phyloP scores from a whole-genome alignment of 352 stramenopile genomes.

The Pythium phragmiticola region DNA sequence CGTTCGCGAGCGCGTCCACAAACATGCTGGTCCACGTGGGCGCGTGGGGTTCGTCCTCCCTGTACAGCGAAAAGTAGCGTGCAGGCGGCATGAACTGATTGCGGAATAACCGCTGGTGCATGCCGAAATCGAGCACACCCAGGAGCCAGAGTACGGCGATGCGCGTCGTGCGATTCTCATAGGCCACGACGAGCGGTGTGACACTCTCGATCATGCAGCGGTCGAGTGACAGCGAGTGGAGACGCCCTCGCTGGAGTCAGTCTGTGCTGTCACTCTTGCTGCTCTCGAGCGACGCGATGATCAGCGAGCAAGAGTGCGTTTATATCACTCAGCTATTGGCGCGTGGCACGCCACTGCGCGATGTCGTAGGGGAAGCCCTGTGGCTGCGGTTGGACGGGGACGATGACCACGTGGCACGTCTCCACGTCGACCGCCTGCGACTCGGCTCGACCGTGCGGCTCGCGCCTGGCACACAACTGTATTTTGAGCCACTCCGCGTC shows the following conservation, averaged over 20 bases:
- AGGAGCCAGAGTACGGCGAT: background rate
- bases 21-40: background rate
- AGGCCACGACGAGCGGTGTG: background rate
- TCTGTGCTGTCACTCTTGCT: background rate
- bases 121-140: background rate
- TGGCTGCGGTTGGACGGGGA: background rate
- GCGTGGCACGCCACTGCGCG: conserved; percentile 4
- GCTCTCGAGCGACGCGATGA: background rate
- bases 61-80: no score
- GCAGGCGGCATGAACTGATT: no score
- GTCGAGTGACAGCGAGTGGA: background rate
- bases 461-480: background rate
- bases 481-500: conserved; percentile 1
- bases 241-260: background rate
- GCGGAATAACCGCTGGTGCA: background rate
- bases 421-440: background rate
- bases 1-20: background rate
- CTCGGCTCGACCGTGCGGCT: background rate
- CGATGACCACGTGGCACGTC: background rate
- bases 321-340: background rate
- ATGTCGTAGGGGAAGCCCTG: conserved; percentile 3
- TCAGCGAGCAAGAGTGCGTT: background rate
- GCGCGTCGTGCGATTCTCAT: background rate
- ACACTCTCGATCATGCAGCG: background rate
- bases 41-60: background rate